Conservation (phyloP, 352 stramenopile species). For the Phytophthora foliorum region DNA sequence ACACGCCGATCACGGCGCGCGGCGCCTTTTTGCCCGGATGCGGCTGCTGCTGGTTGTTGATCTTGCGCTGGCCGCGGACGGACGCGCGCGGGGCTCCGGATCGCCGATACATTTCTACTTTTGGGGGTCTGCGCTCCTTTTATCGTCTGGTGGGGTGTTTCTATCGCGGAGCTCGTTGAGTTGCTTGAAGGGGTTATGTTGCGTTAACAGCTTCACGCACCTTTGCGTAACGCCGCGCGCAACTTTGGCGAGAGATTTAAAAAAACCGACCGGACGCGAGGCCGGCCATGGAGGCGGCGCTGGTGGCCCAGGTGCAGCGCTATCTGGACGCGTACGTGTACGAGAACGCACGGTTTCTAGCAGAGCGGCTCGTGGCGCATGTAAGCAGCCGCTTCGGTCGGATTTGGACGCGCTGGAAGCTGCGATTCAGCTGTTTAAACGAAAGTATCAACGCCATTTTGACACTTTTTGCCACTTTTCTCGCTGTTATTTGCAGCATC, state of each 20-base stretch:
- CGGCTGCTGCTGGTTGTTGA: constrained; percentile 42
- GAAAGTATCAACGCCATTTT: constrained; percentile 23
- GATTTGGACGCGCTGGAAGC: constrained; percentile 24
- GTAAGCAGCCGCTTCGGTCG: constrained; percentile 40
- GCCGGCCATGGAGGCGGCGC: constrained; percentile 53
- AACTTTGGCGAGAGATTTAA: constrained; percentile 1
- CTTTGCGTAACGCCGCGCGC: background rate
- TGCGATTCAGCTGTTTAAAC: constrained; percentile 10
- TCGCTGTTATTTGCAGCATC: constrained; percentile 49
- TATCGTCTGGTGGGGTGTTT: background rate
- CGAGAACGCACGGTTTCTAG: constrained; percentile 82
- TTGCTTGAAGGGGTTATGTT: constrained; percentile 12
- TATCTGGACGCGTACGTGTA: constrained; percentile 67
- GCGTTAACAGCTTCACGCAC: background rate
- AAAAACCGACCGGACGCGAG: constrained; percentile 26
- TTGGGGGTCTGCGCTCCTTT: background rate
- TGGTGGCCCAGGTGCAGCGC: constrained; percentile 59
- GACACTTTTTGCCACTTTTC: constrained; percentile 15
- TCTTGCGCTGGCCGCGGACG: constrained; percentile 68
- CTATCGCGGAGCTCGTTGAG: background rate
- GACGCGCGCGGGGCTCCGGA: constrained; percentile 51
- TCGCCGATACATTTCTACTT: constrained; percentile 37
- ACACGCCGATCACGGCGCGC: constrained; percentile 68
- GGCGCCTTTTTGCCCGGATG: constrained; percentile 53
- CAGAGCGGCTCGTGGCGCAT: constrained; percentile 83